Conservation (phyloP, 2,329 filamentous ascomycete genomes). For the Gaeumannomyces tritici region DNA sequence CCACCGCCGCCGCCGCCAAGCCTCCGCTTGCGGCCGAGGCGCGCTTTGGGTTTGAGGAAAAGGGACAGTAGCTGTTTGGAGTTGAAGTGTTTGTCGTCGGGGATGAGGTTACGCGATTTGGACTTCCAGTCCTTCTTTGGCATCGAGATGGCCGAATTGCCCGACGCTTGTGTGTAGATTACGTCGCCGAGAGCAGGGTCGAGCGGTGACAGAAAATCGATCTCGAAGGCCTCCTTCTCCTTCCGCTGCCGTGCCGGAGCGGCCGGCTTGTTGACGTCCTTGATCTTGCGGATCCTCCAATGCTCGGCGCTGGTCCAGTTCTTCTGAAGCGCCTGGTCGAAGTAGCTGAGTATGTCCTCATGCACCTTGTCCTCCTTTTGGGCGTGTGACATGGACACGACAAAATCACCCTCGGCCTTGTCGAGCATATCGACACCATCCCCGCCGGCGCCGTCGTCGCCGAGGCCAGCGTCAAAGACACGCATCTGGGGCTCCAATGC, state of each 20-base stretch:
- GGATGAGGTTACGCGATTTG: conserved; percentile 83
- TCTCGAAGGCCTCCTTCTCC: conserved; percentile 93
- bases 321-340: conserved; percentile 91
- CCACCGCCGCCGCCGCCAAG: conserved; percentile 30
- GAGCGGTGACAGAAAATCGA: conserved; percentile 76
- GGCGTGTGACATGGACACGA: conserved; percentile 66
- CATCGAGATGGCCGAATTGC: conserved; percentile 71
- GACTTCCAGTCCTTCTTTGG: conserved; percentile 95
- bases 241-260: conserved; percentile 61
- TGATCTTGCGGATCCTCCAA: conserved; percentile 94
- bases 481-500: conserved; percentile 80
- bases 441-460: conserved; percentile 41
- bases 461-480: conserved; percentile 56
- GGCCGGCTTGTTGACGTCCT: conserved; percentile 59
- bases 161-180: conserved; percentile 73
- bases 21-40: conserved; percentile 58
- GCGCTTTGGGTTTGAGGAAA: conserved; percentile 90
- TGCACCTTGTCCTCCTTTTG: conserved; percentile 62
- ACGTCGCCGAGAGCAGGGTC: conserved; percentile 60
- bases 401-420: conserved; percentile 54
- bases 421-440: conserved; percentile 51
- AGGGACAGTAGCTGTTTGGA: conserved; percentile 81
- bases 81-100: conserved; percentile 97
- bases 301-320: conserved; percentile 98
- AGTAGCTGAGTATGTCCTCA: conserved; percentile 95